Conservation (phyloP, 2,329 filamentous ascomycete species). For the Sporothrix protearum region DNA sequence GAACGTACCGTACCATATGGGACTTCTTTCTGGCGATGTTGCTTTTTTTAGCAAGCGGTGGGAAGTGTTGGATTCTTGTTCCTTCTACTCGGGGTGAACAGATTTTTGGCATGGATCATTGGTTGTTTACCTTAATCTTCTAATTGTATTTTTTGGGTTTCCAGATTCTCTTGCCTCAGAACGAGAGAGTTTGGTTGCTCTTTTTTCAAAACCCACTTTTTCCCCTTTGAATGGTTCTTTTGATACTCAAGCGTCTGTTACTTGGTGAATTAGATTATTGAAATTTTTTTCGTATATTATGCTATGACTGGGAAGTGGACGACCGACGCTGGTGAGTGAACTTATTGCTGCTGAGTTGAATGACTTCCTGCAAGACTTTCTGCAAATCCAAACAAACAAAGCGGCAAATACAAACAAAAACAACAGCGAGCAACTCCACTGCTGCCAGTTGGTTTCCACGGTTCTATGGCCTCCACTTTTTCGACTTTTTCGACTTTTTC, state of each 20-base stretch:
- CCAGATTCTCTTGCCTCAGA: slow-evolving; percentile 21
- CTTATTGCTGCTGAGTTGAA: too few species aligned
- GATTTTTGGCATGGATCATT: slow-evolving; percentile 32
- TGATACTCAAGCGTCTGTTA: slow-evolving; percentile 3
- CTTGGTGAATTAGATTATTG: slow-evolving; percentile 3
- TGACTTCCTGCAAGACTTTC: too few species aligned
- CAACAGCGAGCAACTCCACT: background rate
- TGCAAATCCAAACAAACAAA: background rate
- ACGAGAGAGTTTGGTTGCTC: slow-evolving; percentile 21
- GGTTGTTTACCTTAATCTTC: slow-evolving; percentile 42
- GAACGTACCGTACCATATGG: slow-evolving; percentile 28
- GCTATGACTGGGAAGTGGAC: background rate
- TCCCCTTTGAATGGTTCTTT: slow-evolving; percentile 3
- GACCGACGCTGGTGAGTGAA: too few species aligned
- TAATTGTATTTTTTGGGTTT: slow-evolving; percentile 41
- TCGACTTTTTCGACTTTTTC: too few species aligned
- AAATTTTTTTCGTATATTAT: background rate
- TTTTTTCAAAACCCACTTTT: slow-evolving; percentile 25
- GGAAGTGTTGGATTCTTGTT: slow-evolving; percentile 29
- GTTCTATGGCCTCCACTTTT: too few species aligned
- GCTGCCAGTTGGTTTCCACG: too few species aligned
- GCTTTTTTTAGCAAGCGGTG: slow-evolving; percentile 30
- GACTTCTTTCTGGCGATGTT: slow-evolving; percentile 32
- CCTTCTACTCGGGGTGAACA: slow-evolving; percentile 6
- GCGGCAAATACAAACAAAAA: background rate